These are phyloP conservation scores for Castanea crenata DNA, from an alignment of 306 rosid species.

Conservation along the genomic window DNA sequence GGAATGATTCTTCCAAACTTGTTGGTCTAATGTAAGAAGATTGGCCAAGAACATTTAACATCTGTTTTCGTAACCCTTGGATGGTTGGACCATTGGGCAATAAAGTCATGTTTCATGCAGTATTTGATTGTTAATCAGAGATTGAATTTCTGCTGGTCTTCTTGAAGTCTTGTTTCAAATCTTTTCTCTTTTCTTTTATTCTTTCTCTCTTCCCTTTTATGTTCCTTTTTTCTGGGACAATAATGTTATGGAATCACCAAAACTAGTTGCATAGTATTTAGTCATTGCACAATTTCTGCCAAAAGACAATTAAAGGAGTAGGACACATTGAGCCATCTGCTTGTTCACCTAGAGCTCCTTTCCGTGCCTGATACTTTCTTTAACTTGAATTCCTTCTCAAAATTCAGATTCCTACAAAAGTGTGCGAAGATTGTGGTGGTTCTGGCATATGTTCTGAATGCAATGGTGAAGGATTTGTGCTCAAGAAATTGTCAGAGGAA, in stretches of 20 bases:
- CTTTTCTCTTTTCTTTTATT: neutral
- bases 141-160: neutral
- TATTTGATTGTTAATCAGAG: neutral
- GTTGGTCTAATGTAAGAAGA: neutral
- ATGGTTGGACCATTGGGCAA: neutral
- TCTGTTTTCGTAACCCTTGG: neutral
- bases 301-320: neutral
- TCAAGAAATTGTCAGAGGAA: conserved; percentile 69
- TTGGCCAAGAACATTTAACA: neutral
- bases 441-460: conserved; percentile 92
- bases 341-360: neutral
- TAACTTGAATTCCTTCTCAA: conserved; percentile 18
- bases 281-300: neutral
- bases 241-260: neutral
- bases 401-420: conserved; percentile 55
- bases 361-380: conserved; percentile 21
- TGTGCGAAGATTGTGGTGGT: conserved; percentile 72
- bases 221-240: neutral
- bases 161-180: neutral
- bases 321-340: neutral
- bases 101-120: neutral
- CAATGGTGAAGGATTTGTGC: conserved; percentile 94
- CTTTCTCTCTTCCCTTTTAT: neutral
- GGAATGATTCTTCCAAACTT: neutral
- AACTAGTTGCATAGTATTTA: neutral